Base-by-base conservation (phyloP, 2,329 filamentous ascomycete genomes). In the Aspergillus nomiae region DNA sequence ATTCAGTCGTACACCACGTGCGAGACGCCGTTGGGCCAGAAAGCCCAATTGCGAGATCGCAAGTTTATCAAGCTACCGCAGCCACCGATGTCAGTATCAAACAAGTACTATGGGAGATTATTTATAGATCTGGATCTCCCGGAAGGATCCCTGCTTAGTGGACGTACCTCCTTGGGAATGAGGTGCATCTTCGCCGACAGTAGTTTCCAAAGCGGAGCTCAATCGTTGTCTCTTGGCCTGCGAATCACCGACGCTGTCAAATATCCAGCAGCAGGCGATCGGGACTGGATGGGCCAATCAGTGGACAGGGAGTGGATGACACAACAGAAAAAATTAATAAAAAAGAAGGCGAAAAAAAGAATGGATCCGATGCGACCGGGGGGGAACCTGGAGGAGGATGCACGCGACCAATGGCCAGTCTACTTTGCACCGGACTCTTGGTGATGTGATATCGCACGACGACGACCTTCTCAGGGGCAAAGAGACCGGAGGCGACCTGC, bases 21-120 rank as follows among this genome's bases (percentile, higher is more conserved):
- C 94, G 69, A 98, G 88, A 64, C 94, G 88, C 67, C 90, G 87
- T 82, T 98, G 94, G 60, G 94, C 94, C 56, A 97, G 86, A 69
- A 90, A 86, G 70, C 94, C 94, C 65, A 96, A 83, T 80, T 97
- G 92, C 60, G 93, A 92, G 76, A 96, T 94, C 77, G 90, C 86
- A 80, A 98, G 92, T 88, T 98, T 98, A 85, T 98, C 94, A 74
- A 98, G 86, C 94, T 98, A 63, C 16, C 34, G 7, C 10, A 30
- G 30, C 19, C n/a, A 41, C 24, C 21, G 8, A 26, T n/a, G 24
- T 34, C 34, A 36, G 34, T 5, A 16, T 36, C 14, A 0, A 36
- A 36, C 16, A 16, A 3, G 21, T 24, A 24, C 7, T 34, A 16
- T 36, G 6, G 26, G 26, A 5, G 26, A 28, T 28, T 36, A 7